Evolutionary conservation across 345 rosid species (phyloP).

Genomic region (Bruguiera gymnorhiza): DNA sequence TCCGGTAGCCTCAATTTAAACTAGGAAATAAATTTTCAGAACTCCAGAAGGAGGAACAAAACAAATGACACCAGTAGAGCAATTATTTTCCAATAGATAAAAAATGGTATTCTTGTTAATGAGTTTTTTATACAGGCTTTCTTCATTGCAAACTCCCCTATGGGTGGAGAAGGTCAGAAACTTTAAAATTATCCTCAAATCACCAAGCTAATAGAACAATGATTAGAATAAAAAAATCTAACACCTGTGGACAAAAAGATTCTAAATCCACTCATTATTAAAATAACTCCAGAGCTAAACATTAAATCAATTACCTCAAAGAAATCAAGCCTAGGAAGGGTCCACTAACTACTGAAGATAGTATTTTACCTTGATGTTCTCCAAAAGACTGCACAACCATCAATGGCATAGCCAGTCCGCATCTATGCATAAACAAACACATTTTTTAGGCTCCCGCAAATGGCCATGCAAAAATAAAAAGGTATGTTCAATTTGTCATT

Average conservation of each 20-base stretch:
- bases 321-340: background rate
- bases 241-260: too few species aligned
- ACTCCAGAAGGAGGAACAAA: background rate
- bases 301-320: background rate
- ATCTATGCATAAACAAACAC: slow-evolving; percentile 46
- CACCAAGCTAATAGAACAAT: too few species aligned
- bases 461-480: background rate
- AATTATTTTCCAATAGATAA: background rate
- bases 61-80: background rate
- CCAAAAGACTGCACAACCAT: slow-evolving; percentile 99
- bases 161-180: too few species aligned
- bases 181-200: too few species aligned
- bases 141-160: too few species aligned
- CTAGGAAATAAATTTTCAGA: background rate
- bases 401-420: slow-evolving; percentile 91
- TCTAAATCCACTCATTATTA: too few species aligned
- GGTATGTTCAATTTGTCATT: too few species aligned
- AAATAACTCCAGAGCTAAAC: too few species aligned
- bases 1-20: slow-evolving; percentile 6
- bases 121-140: background rate
- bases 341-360: background rate
- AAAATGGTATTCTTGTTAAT: background rate
- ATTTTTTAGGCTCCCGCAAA: background rate
- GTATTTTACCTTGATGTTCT: slow-evolving; percentile 58
- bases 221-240: too few species aligned